Evolutionary conservation across 306 rosid genomes (phyloP), one percentile per base, ranked within the genome.

Genomic region (Hippophae rhamnoides): DNA sequence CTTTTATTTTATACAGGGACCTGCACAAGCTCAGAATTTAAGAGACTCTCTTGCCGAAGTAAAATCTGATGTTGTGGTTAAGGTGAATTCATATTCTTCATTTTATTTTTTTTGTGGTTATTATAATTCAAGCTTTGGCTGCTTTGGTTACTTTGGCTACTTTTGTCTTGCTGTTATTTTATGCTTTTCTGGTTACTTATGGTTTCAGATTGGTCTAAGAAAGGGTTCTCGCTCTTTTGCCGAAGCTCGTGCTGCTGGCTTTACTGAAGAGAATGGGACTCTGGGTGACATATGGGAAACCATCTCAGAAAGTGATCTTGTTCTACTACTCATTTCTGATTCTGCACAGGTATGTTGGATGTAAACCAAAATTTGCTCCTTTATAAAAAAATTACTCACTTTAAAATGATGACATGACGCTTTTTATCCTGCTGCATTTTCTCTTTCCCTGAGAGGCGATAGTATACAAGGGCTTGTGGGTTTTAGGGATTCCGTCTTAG

Each of bases 11-110:
- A 38, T 53, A 55, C 74, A 92, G 99, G 99, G 96, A 65, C 99
- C 99, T 72, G 99, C 99, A 45, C 99, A 92, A 75, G 99, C 99
- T 8, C 99, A 92, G 82, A 92, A 92, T 71, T 66, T 92, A 9
- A 77, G 95, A 69, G 99, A 92, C 63, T 92, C 99, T 14, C 86
- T 92, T 55, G 77, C 79, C 61, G 95, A 83, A 63, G 95, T 83
- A 1, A 92, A 84, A 74, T 92, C 96, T 71, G 85, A 92, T 69
- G 80, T 85, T 63, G 95, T 83, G 56, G 99, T 92, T 54, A 92
- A 92, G 99, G 99, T 92, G 74, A 76, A 58, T 58, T 46, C 44
- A 41, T 57, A 13, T 25, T 57, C 43, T 25, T 10, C 56, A 26
- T 3, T 13, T 57, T 41, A 13, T 47, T 26, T 13, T 53, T 9